Evolutionary conservation across 176 grass and related monocot species (phyloP), one percentile per base, ranked within the genome.

Genomic region (Melocanna baccifera): DNA sequence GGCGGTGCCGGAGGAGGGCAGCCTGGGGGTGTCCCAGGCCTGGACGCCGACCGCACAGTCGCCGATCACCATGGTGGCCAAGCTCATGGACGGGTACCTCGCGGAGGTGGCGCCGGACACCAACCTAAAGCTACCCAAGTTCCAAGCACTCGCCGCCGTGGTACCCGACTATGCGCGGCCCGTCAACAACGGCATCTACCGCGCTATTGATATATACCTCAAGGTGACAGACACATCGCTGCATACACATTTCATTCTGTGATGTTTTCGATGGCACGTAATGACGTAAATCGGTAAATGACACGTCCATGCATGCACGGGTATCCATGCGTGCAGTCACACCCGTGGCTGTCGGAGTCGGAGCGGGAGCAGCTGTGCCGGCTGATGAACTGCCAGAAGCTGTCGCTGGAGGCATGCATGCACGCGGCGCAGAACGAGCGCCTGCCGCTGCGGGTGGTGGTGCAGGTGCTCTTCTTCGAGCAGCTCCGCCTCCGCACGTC

Each of bases 391-490:
- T 91, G 81, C 83, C 90, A 87, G 81, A 97, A 91, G 84, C 88
- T 97, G 58, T 91, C 94, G 16, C 83, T 92, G 51, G 94, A 97
- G 59, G 90, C 90, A 56, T 92, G 86, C 81, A 94, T 81, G 62
- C 90, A 97, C 63, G 92, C 88, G 48, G 86, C 88, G 22, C 90
- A 92, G 84, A 97, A 97, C 77, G 90, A 97, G 74, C 86, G 87
- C 4, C 77, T 97, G 47, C 94, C 94, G 57, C 88, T 97, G 32
- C 89, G 88, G 80, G 80, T 92, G 52, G 88, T 94, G 9, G 92
- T 97, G 37, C 92, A 97, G 56, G 92, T 97, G 67, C 94, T 97
- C 81, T 92, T 92, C 88, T 84, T 92, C 69, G 94, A 97, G 85
- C 86, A 94, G 78, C 90, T 94, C 74, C 90, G 85, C 48, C 94